Base-by-base conservation (phyloP, 495 filamentous ascomycete species). In the Aspergillus conjunctus region DNA sequence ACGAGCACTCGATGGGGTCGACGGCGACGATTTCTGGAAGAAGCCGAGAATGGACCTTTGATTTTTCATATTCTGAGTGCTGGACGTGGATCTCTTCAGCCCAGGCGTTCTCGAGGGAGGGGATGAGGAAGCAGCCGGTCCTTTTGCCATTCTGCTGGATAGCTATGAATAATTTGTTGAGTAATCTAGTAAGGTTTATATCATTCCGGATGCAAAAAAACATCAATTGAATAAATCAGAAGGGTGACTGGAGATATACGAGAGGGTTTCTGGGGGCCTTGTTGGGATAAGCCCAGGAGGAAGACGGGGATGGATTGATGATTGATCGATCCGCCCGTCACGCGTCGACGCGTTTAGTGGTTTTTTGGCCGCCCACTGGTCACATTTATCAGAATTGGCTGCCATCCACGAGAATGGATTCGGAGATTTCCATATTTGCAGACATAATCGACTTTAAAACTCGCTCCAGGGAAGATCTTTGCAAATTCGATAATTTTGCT, bases 31-130 rank as follows among this genome's bases (percentile, higher is more conserved):
- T 66, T 89, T 93, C 57, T 88, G 81, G 65, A 97, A 96, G 79
- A 97, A 97, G 37, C 91, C 89, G 4, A 92, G 79, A 52, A 97
- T 94, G 10, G 83, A 85, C 63, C 87, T 91, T 74, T 93, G 88
- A 67, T 85, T 88, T 68, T 88, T 91, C 76, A 83, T 80, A 34
- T 78, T 79, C 59, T 80, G 77, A 3, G 76, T 71, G 56, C 73
- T 79, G 18, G 79, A 76, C 12, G 74, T 80, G 5, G 80, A 66
- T 60, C 74, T 71, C 63, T 79, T 81, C 41, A 83, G 68, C 43
- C 66, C 66, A 21, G 79, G 74, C 58, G 77, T 79, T 51, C 73
- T 71, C 9, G 79, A 67, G 26, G 70, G 65, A 15, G 68, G 63
- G 26, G 26, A 26, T 6, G 78, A 76, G 32, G 77, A 76, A 34